Conservation (phyloP, 2,329 filamentous ascomycete genomes). For the Teratosphaeria destructans region DNA sequence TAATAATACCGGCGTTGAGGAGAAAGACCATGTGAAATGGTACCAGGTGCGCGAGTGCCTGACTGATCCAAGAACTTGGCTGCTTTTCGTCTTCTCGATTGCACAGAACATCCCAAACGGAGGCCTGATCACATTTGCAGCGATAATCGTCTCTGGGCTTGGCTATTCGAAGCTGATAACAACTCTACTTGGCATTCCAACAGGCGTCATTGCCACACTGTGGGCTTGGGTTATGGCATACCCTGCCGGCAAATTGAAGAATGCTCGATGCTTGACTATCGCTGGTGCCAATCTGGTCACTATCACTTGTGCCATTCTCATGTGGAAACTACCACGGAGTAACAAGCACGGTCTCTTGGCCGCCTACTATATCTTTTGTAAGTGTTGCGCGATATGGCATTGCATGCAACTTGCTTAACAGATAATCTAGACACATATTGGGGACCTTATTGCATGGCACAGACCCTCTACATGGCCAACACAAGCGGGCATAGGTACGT, state of each 20-base stretch:
- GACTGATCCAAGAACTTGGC: constrained; percentile 49
- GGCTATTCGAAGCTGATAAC: constrained; percentile 6
- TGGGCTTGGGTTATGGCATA: constrained; percentile 5
- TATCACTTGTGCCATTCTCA: constrained; percentile 20
- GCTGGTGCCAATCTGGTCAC: constrained; percentile 18
- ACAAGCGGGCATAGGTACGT: constrained; percentile 17
- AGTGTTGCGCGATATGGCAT: background rate
- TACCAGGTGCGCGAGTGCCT: constrained; percentile 44
- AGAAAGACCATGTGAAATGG: constrained; percentile 31
- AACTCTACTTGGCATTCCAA: constrained; percentile 8
- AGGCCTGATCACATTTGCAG: constrained; percentile 8
- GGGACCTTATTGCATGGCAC: constrained; percentile 25
- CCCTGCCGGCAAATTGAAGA: constrained; percentile 3
- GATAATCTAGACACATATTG: constrained; percentile 22
- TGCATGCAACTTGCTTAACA: background rate
- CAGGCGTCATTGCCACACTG: constrained; percentile 8
- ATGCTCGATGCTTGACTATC: constrained; percentile 14
- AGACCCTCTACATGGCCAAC: constrained; percentile 22
- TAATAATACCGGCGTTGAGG: background rate
- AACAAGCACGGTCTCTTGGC: constrained; percentile 27
- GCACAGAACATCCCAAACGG: constrained; percentile 10
- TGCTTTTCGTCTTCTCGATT: constrained; percentile 8
- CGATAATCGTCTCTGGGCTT: constrained; percentile 9
- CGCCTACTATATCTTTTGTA: constrained; percentile 28
- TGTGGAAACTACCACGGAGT: constrained; percentile 27